These are phyloP conservation scores for Pseudogymnoascus sp. DNA, from an alignment of 2,329 filamentous ascomycete genomes.

Conservation along the genomic window DNA sequence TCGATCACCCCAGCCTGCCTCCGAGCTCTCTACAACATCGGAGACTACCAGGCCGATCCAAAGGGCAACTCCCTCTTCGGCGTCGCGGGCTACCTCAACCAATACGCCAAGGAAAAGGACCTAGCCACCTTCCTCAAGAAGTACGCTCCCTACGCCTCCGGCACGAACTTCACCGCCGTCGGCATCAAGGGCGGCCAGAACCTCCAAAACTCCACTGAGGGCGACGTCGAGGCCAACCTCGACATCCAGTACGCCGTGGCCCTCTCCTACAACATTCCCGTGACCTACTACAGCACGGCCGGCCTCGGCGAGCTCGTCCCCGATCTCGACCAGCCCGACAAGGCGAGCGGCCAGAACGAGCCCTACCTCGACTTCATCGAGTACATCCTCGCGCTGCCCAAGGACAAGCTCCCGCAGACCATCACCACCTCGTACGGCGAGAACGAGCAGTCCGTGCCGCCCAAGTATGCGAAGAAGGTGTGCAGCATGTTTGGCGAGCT, in stretches of 20 bases:
- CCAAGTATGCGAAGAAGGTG: conserved; percentile 50
- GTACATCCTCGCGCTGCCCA: conserved; percentile 43
- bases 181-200: conserved; percentile 32
- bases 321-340: conserved; percentile 31
- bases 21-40: conserved; percentile 26
- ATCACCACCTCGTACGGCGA: conserved; percentile 61
- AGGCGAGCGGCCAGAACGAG: conserved; percentile 52
- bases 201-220: conserved; percentile 40
- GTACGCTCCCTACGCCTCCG: conserved; percentile 37
- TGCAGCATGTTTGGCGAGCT: conserved; percentile 58
- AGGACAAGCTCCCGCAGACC: conserved; percentile 47
- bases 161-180: conserved; percentile 31
- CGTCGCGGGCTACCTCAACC: conserved; percentile 40
- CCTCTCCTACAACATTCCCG: conserved; percentile 42
- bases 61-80: conserved; percentile 55
- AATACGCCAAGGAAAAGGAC: conserved; percentile 27
- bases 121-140: conserved; percentile 36
- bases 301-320: conserved; percentile 44
- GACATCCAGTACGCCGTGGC: conserved; percentile 47
- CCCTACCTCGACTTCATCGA: conserved; percentile 57
- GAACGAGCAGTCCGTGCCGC: conserved; percentile 55
- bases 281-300: conserved; percentile 47
- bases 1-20: conserved; percentile 29
- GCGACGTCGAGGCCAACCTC: conserved; percentile 41
- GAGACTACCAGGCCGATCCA: conserved; percentile 41